Conservation (phyloP, 2,329 filamentous ascomycete genomes). For the Aspergillus sojae region DNA sequence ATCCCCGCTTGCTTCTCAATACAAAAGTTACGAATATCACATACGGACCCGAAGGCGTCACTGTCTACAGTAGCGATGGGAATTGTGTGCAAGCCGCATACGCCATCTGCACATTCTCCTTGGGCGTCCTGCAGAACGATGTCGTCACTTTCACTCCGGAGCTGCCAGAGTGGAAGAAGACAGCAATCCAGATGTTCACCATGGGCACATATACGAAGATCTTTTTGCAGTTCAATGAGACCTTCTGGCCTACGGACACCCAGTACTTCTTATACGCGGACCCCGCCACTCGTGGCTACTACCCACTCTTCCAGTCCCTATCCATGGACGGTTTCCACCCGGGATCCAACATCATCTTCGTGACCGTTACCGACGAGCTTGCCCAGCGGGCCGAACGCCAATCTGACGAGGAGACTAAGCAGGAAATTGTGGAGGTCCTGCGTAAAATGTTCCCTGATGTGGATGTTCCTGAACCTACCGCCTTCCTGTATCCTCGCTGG, state of each 20-base stretch:
- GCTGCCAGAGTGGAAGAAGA: slow-evolving; percentile 66
- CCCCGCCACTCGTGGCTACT: slow-evolving; percentile 53
- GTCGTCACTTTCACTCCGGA: slow-evolving; percentile 60
- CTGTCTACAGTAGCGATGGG: slow-evolving; percentile 56
- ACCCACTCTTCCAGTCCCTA: slow-evolving; percentile 67
- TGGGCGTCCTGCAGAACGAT: slow-evolving; percentile 68
- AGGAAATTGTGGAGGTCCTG: slow-evolving; percentile 61
- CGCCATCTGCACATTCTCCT: slow-evolving; percentile 67
- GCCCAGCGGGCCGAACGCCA: slow-evolving; percentile 63
- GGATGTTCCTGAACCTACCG: slow-evolving; percentile 60
- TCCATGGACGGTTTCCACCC: slow-evolving; percentile 60
- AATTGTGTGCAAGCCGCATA: slow-evolving; percentile 62
- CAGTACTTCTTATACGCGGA: slow-evolving; percentile 60
- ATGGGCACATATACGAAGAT: slow-evolving; percentile 77
- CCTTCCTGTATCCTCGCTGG: slow-evolving; percentile 66
- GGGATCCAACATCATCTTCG: slow-evolving; percentile 67
- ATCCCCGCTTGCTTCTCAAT: slow-evolving; percentile 61
- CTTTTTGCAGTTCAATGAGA: slow-evolving; percentile 68
- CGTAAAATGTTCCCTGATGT: slow-evolving; percentile 63
- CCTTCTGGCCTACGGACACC: slow-evolving; percentile 64
- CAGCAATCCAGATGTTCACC: slow-evolving; percentile 64
- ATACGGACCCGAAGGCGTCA: slow-evolving; percentile 58
- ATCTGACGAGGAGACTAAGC: slow-evolving; percentile 59
- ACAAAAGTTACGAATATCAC: slow-evolving; percentile 59
- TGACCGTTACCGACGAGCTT: slow-evolving; percentile 61